phyloP scores from a whole-genome alignment of 2,329 filamentous ascomycete genomes.

The Trichoderma oligosporum region DNA sequence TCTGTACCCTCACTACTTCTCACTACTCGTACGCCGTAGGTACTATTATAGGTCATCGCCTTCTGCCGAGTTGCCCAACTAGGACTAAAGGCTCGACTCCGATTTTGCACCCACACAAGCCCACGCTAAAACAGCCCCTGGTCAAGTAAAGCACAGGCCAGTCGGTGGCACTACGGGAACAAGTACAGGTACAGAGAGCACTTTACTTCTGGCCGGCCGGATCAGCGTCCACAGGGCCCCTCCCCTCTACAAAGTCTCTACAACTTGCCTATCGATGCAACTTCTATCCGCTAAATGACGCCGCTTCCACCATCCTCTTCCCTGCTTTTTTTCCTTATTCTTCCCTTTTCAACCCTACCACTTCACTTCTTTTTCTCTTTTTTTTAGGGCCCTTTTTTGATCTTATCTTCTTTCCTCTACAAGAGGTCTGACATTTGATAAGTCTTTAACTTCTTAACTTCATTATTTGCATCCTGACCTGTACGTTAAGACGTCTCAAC shows the following conservation, averaged over 20 bases:
- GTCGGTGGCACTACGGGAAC: conserved; percentile 3
- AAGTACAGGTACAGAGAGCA: too few species aligned
- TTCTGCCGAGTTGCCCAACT: conserved; percentile 14
- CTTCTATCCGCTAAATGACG: conserved; percentile 17
- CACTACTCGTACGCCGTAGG: too few species aligned
- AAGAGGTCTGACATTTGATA: background rate
- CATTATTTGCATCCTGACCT: background rate
- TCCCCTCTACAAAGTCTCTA: conserved; percentile 11
- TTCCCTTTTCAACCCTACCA: background rate
- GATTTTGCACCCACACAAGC: conserved; percentile 5
- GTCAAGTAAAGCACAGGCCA: conserved; percentile 11
- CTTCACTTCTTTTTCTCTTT: background rate
- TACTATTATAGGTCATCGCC: background rate
- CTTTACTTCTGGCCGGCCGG: conserved; percentile 13
- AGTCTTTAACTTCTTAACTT: background rate
- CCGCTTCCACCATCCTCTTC: conserved; percentile 6
- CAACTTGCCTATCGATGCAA: conserved; percentile 5
- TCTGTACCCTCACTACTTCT: too few species aligned
- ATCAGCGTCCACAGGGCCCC: conserved; percentile 14
- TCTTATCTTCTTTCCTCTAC: background rate
- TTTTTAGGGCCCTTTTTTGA: background rate
- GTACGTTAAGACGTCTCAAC: background rate
- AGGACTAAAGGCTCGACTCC: conserved; percentile 9
- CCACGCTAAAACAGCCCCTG: conserved; percentile 13
- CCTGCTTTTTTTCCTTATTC: conserved; percentile 1